Conservation (phyloP, 2,329 filamentous ascomycete species). For the Zymoseptoria crescenta region DNA sequence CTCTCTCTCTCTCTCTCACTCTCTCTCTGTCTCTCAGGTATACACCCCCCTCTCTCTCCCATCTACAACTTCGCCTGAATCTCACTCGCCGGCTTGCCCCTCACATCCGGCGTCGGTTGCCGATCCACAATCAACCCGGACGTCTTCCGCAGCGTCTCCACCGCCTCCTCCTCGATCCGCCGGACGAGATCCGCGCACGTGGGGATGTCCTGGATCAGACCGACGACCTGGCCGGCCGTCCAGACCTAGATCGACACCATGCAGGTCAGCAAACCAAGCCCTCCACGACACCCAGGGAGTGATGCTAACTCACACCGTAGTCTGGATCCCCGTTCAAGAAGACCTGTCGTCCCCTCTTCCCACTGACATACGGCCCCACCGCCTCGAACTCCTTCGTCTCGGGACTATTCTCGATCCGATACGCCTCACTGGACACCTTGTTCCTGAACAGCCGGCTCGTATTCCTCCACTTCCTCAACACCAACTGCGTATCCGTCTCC, state of each 20-base stretch:
- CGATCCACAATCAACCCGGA: conserved; percentile 33
- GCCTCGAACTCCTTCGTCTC: conserved; percentile 81
- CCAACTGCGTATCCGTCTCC: conserved; percentile 84
- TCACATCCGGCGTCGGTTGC: conserved; percentile 27
- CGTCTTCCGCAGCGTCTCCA: conserved; percentile 34
- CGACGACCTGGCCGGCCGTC: conserved; percentile 93
- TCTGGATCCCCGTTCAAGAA: conserved; percentile 89
- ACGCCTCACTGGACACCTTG: conserved; percentile 72
- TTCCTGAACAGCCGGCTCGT: conserved; percentile 84
- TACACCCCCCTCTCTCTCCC: no score
- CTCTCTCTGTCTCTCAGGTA: no score
- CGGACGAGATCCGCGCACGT: conserved; percentile 40
- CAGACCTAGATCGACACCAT: no score
- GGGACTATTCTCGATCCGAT: conserved; percentile 77
- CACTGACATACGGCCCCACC: conserved; percentile 78
- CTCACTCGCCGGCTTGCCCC: conserved; percentile 22
- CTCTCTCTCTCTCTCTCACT: no score
- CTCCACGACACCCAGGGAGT: no score
- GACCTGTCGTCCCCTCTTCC: conserved; percentile 82
- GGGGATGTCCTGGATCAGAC: conserved; percentile 46
- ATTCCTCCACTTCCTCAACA: conserved; percentile 87
- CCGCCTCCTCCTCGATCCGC: conserved; percentile 41
- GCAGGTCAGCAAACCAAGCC: no score
- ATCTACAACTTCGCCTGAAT: conserved; percentile 19
- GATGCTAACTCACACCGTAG: conserved; percentile 76